Conservation (phyloP, 352 stramenopile genomes). For the Phytophthora meadii region DNA sequence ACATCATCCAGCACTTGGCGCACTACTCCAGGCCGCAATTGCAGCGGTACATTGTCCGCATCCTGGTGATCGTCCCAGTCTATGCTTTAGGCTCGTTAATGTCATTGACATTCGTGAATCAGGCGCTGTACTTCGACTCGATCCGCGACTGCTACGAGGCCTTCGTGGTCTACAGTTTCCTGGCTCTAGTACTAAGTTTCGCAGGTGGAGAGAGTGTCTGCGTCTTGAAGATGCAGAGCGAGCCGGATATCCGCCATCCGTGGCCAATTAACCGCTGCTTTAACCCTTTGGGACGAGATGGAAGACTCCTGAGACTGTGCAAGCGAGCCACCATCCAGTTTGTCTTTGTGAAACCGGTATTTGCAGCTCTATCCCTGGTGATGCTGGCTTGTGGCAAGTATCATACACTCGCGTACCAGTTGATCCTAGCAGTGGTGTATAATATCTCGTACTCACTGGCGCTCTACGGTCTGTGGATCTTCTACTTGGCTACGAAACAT, state of each 20-base stretch:
- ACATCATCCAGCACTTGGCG: conserved; percentile 88
- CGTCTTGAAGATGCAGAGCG: conserved; percentile 88
- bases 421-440: conserved; percentile 88
- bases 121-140: conserved; percentile 87
- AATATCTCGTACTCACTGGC: conserved; percentile 92
- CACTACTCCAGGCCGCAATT: conserved; percentile 85
- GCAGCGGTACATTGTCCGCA: conserved; percentile 91
- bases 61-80: conserved; percentile 87
- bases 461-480: conserved; percentile 91
- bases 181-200: conserved; percentile 91
- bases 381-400: conserved; percentile 84
- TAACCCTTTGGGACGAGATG: conserved; percentile 78
- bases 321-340: conserved; percentile 94
- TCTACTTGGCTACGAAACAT: conserved; percentile 91
- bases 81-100: conserved; percentile 88
- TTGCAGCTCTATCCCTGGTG: conserved; percentile 85
- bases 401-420: conserved; percentile 80
- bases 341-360: conserved; percentile 91
- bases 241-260: conserved; percentile 81
- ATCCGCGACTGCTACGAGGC: conserved; percentile 93
- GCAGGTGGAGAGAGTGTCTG: conserved; percentile 89
- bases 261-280: conserved; percentile 85
- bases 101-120: conserved; percentile 82
- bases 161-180: conserved; percentile 94
- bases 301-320: conserved; percentile 82